phyloP scores from a whole-genome alignment of 768 basidiomycete genomes.

The Lactarius evosmus region DNA sequence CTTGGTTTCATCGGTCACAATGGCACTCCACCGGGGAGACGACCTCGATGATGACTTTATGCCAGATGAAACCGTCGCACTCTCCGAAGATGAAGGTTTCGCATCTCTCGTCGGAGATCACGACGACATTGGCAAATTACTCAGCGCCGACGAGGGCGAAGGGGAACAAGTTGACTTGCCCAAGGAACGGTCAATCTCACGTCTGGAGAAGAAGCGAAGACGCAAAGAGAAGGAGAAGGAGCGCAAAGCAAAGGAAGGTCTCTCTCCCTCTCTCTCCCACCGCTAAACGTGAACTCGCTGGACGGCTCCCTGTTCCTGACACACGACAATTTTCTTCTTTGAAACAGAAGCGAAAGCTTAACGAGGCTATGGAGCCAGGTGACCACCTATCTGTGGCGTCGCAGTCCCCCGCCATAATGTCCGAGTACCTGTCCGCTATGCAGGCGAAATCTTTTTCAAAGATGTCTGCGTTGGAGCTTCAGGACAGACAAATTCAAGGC shows the following conservation, averaged over 20 bases:
- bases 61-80: conserved; percentile 61
- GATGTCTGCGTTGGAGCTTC: conserved; percentile 72
- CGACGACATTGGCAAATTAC: conserved; percentile 39
- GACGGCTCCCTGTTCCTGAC: conserved; percentile 15
- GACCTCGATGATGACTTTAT: conserved; percentile 84
- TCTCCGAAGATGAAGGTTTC: conserved; percentile 55
- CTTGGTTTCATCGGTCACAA: conserved; percentile 26
- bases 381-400: conserved; percentile 49
- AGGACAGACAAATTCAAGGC: conserved; percentile 79
- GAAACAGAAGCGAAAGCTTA: conserved; percentile 62
- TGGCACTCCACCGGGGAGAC: conserved; percentile 53
- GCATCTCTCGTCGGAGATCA: conserved; percentile 30
- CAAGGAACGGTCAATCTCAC: conserved; percentile 28
- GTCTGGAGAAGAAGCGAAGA: conserved; percentile 62
- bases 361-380: conserved; percentile 40
- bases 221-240: conserved; percentile 72
- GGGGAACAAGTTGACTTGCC: conserved; percentile 32
- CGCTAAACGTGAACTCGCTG: not conserved
- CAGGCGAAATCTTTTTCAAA: conserved; percentile 69
- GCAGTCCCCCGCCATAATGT: conserved; percentile 55
- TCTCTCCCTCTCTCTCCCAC: not conserved
- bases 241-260: conserved; percentile 57
- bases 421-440: conserved; percentile 59
- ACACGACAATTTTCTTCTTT: conserved; percentile 8
- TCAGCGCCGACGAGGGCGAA: conserved; percentile 46